Conservation (phyloP, 2,329 filamentous ascomycete species). For the Fusarium goolgardi region DNA sequence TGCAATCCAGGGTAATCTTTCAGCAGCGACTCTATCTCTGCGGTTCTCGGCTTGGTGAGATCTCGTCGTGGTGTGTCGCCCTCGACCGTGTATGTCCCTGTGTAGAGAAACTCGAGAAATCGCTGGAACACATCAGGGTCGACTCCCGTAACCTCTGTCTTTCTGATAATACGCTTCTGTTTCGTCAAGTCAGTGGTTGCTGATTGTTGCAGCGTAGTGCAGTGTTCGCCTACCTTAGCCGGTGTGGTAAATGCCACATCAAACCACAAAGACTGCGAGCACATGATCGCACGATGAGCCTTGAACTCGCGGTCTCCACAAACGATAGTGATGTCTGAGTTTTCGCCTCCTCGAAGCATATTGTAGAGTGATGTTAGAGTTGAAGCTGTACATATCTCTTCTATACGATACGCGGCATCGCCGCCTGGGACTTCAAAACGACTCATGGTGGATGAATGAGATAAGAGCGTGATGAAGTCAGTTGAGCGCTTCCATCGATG, state of each 20-base stretch:
- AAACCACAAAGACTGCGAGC: constrained; percentile 51
- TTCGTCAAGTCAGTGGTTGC: background rate
- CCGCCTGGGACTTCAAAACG: background rate
- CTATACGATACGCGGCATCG: background rate
- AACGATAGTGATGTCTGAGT: constrained; percentile 50
- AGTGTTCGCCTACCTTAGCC: constrained; percentile 42
- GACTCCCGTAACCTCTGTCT: constrained; percentile 48
- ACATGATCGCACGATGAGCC: constrained; percentile 52
- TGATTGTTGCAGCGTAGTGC: background rate
- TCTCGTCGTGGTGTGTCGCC: constrained; percentile 1
- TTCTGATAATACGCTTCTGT: constrained; percentile 3
- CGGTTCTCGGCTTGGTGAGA: background rate
- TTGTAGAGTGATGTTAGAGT: background rate
- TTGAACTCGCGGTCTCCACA: constrained; percentile 49
- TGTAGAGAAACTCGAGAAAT: constrained; percentile 52
- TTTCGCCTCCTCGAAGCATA: constrained; percentile 35
- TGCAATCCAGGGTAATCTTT: constrained; percentile 5
- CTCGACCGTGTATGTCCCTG: constrained; percentile 38
- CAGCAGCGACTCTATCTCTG: constrained; percentile 24
- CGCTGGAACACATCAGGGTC: constrained; percentile 44
- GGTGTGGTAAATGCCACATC: constrained; percentile 42
- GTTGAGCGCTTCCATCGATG: background rate
- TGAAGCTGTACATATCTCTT: constrained; percentile 10
- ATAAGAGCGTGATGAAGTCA: background rate
- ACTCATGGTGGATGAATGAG: background rate